Conservation (phyloP, 768 basidiomycete species). For the Podaxis sp. region DNA sequence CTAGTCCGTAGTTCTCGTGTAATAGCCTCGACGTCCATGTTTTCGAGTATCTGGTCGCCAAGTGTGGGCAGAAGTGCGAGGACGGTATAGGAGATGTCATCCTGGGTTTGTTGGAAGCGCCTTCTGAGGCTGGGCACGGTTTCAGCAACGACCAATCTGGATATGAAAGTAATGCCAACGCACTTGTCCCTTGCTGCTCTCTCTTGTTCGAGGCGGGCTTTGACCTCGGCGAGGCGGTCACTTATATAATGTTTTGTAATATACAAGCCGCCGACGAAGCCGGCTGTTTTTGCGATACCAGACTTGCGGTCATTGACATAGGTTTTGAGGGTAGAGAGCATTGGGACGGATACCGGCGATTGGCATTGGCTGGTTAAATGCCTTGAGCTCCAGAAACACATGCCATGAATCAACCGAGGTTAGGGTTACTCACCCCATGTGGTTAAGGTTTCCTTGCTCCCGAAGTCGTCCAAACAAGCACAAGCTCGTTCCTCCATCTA, state of each 20-base stretch:
- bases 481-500: background rate
- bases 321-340: constrained; percentile 17
- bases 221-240: constrained; percentile 64
- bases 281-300: constrained; percentile 48
- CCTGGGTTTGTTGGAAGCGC: constrained; percentile 75
- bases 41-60: constrained; percentile 59
- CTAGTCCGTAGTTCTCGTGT: constrained; percentile 52
- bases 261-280: constrained; percentile 62
- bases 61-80: constrained; percentile 71
- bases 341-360: constrained; percentile 3
- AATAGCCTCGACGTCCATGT: constrained; percentile 76
- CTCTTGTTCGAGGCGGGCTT: constrained; percentile 60
- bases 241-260: constrained; percentile 58
- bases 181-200: constrained; percentile 68
- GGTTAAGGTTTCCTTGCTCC: constrained; percentile 12
- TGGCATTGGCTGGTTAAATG: constrained; percentile 12
- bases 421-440: background rate
- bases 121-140: constrained; percentile 53
- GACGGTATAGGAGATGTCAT: constrained; percentile 75
- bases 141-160: background rate
- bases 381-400: background rate
- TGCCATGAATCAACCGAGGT: background rate
- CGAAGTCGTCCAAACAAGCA: background rate
- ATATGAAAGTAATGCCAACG: constrained; percentile 28
- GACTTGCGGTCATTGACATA: constrained; percentile 51